Evolutionary conservation across 257 asterid genomes (phyloP).

Genomic region (Salvia miltiorrhiza): DNA sequence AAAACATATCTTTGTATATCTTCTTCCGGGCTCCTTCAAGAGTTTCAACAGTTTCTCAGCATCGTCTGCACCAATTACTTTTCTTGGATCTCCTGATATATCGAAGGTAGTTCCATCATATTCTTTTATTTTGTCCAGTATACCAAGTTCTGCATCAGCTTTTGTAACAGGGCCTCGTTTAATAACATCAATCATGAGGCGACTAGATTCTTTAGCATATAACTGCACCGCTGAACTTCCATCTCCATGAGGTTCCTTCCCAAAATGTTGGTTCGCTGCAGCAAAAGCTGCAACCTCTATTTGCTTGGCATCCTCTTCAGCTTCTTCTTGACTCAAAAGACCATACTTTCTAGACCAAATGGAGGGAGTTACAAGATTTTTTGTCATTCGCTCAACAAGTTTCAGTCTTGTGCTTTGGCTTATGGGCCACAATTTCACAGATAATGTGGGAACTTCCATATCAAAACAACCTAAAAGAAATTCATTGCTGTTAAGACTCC

Average conservation of each 20-base stretch:
- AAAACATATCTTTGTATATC: constrained; percentile 70
- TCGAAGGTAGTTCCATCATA: constrained; percentile 57
- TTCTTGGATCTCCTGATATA: constrained; percentile 79
- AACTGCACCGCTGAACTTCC: constrained; percentile 87
- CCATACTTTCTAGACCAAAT: constrained; percentile 82
- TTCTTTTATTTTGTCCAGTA: constrained; percentile 42
- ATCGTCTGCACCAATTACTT: constrained; percentile 51
- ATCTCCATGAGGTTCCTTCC: constrained; percentile 77
- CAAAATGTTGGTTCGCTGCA: constrained; percentile 65
- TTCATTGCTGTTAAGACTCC: background rate
- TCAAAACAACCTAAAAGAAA: constrained; percentile 31
- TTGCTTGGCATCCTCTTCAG: constrained; percentile 71
- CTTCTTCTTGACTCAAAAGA: constrained; percentile 67
- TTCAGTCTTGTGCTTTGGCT: constrained; percentile 55
- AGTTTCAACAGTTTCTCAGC: constrained; percentile 62
- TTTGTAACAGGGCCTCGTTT: constrained; percentile 64
- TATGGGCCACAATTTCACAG: constrained; percentile 89
- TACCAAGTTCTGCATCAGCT: constrained; percentile 40
- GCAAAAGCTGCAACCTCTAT: constrained; percentile 67
- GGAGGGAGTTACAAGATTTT: constrained; percentile 73
- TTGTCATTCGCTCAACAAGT: constrained; percentile 77
- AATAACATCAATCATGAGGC: constrained; percentile 80
- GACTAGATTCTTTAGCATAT: constrained; percentile 90
- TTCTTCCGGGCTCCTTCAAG: constrained; percentile 54
- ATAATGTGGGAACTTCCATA: constrained; percentile 53